Evolutionary conservation across 2,329 filamentous ascomycete genomes (phyloP).

Genomic region (Leptographium wingfieldii): DNA sequence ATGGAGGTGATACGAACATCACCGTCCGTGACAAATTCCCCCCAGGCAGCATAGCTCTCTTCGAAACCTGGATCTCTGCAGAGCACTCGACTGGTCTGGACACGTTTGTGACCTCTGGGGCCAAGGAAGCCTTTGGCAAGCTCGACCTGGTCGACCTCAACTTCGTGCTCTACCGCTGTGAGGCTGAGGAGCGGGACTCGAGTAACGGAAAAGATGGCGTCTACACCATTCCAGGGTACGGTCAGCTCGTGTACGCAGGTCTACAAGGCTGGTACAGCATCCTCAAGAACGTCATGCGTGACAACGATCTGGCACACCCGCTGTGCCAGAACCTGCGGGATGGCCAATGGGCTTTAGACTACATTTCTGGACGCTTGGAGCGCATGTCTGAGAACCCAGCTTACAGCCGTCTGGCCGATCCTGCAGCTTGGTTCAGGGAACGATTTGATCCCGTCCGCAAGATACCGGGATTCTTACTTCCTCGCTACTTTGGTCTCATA

Average conservation of each 20-base stretch:
- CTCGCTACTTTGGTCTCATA: slow-evolving; percentile 84
- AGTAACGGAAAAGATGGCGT: slow-evolving; percentile 74
- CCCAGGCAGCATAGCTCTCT: slow-evolving; percentile 85
- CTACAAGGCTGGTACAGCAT: slow-evolving; percentile 99
- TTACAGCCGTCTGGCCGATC: slow-evolving; percentile 49
- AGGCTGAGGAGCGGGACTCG: slow-evolving; percentile 71
- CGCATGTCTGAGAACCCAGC: slow-evolving; percentile 51
- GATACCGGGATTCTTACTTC: slow-evolving; percentile 79
- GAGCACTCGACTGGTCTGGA: slow-evolving; percentile 78
- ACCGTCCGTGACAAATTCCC: slow-evolving; percentile 73
- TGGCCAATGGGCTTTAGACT: slow-evolving; percentile 87
- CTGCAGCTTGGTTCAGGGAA: slow-evolving; percentile 67
- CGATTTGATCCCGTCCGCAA: slow-evolving; percentile 76
- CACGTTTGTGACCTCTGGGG: slow-evolving; percentile 72
- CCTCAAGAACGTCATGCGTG: slow-evolving; percentile 66
- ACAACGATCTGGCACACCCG: slow-evolving; percentile 87
- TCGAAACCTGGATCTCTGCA: slow-evolving; percentile 91
- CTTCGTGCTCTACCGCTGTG: slow-evolving; percentile 80
- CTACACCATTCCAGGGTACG: slow-evolving; percentile 75
- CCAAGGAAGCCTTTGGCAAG: slow-evolving; percentile 62
- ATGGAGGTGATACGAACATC: slow-evolving; percentile 64
- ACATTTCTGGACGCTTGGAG: slow-evolving; percentile 67
- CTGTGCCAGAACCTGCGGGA: slow-evolving; percentile 86
- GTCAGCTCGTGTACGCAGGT: slow-evolving; percentile 82
- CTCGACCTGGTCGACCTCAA: slow-evolving; percentile 76